Base-by-base conservation (phyloP, 805 yeast species). In the Geotrichum ghanense region DNA sequence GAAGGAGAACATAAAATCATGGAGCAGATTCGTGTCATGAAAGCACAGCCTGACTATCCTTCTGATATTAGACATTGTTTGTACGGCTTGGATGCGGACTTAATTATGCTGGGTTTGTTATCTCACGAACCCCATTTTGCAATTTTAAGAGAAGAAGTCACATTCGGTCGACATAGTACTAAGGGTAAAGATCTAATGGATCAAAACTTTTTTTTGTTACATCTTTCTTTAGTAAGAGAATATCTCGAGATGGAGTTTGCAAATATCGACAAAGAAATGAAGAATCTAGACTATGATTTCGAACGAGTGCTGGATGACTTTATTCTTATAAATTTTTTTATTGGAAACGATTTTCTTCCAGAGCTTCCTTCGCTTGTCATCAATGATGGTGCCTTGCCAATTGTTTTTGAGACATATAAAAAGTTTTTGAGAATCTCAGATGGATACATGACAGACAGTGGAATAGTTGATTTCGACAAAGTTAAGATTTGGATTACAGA, bases 1-100 rank as follows among this genome's bases (percentile, higher is more conserved):
- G 97, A 90, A 71, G 97, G 97, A 66, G 97, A 90, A 68, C 97
- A 90, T 67, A 90, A 90, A 61, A 88, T 90, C 55, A 90, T 89
- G 97, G 86, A 86, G 56, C 87, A 77, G 57, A 87, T 90, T 53
- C 79, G 97, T 66, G 68, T 76, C 40, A 73, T 79, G 66, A 83
- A 84, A 62, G 75, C 89, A n/a, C 81, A 79, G 57, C 73, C 76
- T 0, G 79, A 71, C 44, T 85, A 84, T 59, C 73, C 86, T 59
- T 78, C 88, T 43, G 85, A 90, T 62, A 72, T 82, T 16, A 80
- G 95, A 63, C 97, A 90, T 61, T 90, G 97, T 71, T 78, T 90
- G 44, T 90, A 90, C 63, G 97, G 97, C 46, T 72, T 90, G 58
- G 97, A 90, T 69, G 97, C 97, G 16, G 97, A 90, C 71, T 72